Evolutionary conservation across 768 basidiomycete species (phyloP), one percentile per base, ranked within the genome.

Genomic region (Collybia sp.): DNA sequence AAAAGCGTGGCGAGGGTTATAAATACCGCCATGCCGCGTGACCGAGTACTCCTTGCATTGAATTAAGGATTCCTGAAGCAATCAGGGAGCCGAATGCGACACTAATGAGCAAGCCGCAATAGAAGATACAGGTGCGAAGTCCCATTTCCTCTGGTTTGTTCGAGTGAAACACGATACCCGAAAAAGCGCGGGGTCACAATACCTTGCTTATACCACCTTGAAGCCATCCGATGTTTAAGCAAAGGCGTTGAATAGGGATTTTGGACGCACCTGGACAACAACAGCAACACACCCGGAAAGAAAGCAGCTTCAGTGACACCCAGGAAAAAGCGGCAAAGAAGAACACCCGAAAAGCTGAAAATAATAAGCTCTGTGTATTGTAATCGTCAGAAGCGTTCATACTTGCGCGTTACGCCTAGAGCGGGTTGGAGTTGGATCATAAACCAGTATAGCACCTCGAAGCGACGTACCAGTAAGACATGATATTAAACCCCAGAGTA

Each of bases 51-150:
- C 72, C 74, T 34, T 80, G 64, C 72, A 80, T 76, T 4, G 62
- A 44, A 15, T 50, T 64, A 12, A 80, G 60, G 43, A 77, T 75
- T 5, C 70, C 77, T 1, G 73, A 71, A 11, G 75, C 74, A 40
- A 80, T 58, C 42, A 79, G 59, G 0, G 74, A 65, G 1, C 78
- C 77, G 49, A 79, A 80, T 2, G 77, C 79, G 59, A 77, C 78
- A 30, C 68, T 70, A 43, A 76, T 68, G 17, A 79, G 61, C 43
- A 72, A 71, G 17, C 77, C 75, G 51, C 72, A 73, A 53, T 69
- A 75, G 17, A 77, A 59, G 34, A 74, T 62, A 39, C 68, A 67
- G 11, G 64, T 67, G 12, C 71, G 63, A 35, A 76, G 57, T 17
- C 80, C 83, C 44, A 85, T 64, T 42, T 57, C 55, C 43, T 47